phyloP scores from a whole-genome alignment of 2,329 filamentous ascomycete genomes.

The Curvularia lunata region DNA sequence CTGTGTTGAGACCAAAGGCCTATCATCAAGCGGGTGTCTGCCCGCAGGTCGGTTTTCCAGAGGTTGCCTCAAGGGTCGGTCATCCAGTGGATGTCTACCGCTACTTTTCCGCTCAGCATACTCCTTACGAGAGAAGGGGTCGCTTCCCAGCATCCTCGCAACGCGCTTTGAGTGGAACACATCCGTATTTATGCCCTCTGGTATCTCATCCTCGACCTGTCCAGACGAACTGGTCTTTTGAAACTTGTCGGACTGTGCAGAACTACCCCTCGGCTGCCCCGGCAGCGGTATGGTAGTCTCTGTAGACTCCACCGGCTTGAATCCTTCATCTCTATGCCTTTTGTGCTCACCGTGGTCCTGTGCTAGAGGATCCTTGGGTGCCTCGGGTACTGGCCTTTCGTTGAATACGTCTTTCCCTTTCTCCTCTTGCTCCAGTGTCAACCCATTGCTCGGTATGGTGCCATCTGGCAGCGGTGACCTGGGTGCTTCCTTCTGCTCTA shows the following conservation, averaged over 20 bases:
- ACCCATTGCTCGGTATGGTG: slow-evolving; percentile 54
- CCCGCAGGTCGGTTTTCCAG: slow-evolving; percentile 20
- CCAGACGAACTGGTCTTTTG: slow-evolving; percentile 49
- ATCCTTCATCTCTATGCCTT: slow-evolving; percentile 31
- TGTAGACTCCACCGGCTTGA: slow-evolving; percentile 49
- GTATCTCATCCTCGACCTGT: slow-evolving; percentile 53
- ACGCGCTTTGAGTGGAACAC: slow-evolving; percentile 67
- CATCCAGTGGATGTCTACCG: slow-evolving; percentile 19
- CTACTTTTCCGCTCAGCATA: slow-evolving; percentile 42
- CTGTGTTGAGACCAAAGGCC: slow-evolving; percentile 9
- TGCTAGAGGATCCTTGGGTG: slow-evolving; percentile 46
- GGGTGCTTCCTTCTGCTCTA: slow-evolving; percentile 56
- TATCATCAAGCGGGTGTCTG: slow-evolving; percentile 21
- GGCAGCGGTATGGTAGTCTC: slow-evolving; percentile 53
- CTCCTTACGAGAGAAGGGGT: slow-evolving; percentile 45
- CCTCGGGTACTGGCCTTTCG: slow-evolving; percentile 40
- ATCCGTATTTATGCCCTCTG: slow-evolving; percentile 65
- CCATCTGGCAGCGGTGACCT: slow-evolving; percentile 58
- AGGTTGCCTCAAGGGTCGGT: slow-evolving; percentile 17
- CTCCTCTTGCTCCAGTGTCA: slow-evolving; percentile 35
- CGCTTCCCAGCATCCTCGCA: slow-evolving; percentile 61
- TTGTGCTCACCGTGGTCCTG: slow-evolving; percentile 29
- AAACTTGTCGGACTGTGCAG: slow-evolving; percentile 46
- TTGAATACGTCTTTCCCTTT: slow-evolving; percentile 47
- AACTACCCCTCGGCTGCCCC: slow-evolving; percentile 35